Percentiles rank a stretch among this genome's conserved stretches.
These are phyloP conservation scores for Forsythia suspensa DNA, from an alignment of 257 asterid genomes.

Conservation along the genomic window DNA sequence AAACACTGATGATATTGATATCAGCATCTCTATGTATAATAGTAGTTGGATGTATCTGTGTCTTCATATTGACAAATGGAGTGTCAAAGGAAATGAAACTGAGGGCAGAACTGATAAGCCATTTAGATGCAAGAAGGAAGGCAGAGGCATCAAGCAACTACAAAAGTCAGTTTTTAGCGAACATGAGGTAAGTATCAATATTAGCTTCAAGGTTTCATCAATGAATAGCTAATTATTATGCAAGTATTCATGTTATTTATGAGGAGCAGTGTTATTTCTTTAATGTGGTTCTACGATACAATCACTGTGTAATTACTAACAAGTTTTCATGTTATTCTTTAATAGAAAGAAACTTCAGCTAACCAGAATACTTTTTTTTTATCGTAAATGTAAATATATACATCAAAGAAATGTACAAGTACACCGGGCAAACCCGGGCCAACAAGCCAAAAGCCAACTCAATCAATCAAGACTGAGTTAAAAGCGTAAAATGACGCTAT, in stretches of 20 bases:
- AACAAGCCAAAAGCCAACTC: too few relatives aligned
- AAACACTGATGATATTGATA: slow-evolving; percentile 65
- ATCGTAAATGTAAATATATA: too few relatives aligned
- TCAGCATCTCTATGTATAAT: slow-evolving; percentile 82
- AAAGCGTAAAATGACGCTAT: too few relatives aligned
- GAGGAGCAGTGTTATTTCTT: background rate
- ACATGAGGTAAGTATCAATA: slow-evolving; percentile 65
- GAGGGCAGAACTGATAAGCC: slow-evolving; percentile 77
- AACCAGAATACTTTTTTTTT: background rate
- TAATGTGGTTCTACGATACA: background rate
- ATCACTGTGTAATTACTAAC: background rate
- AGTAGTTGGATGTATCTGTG: slow-evolving; percentile 79
- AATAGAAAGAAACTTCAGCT: background rate
- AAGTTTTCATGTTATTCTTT: too few relatives aligned
- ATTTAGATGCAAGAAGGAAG: slow-evolving; percentile 85
- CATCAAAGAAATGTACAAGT: too few relatives aligned
- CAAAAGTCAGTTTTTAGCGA: slow-evolving; percentile 92
- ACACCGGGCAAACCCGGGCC: too few relatives aligned
- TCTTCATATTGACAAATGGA: slow-evolving; percentile 80
- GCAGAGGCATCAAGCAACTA: slow-evolving; percentile 95
- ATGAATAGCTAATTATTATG: background rate
- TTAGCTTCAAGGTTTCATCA: background rate
- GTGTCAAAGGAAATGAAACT: slow-evolving; percentile 94
- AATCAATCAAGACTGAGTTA: too few relatives aligned
- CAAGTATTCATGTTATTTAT: background rate